These are phyloP conservation scores for Moniliophthora roreri DNA, from an alignment of 1,284 basidiomycete genomes.

Conservation along the genomic window DNA sequence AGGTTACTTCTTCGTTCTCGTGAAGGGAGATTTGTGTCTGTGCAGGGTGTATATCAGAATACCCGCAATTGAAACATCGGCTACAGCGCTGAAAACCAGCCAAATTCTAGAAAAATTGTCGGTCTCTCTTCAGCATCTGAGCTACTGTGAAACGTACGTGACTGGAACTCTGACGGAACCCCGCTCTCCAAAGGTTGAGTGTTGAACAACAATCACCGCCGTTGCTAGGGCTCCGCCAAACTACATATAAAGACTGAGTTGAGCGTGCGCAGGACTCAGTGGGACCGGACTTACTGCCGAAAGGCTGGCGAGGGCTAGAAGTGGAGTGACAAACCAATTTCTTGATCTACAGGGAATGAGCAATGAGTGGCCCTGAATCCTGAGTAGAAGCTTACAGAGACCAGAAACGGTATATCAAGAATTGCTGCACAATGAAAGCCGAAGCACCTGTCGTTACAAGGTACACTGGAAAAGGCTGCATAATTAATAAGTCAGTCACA, in stretches of 20 bases:
- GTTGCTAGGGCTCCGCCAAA: constrained; percentile 1
- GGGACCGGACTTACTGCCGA: not conserved
- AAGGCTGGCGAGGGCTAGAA: not conserved
- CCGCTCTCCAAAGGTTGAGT: not conserved
- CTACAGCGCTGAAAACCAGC: not conserved
- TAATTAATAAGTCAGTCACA: not conserved
- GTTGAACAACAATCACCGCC: not conserved
- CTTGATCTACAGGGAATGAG: not conserved
- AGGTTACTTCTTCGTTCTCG: not conserved
- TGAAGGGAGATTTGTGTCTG: not conserved
- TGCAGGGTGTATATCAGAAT: not conserved
- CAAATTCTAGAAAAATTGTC: constrained; percentile 1
- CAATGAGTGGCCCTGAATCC: not conserved
- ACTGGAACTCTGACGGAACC: not conserved
- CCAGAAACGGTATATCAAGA: not conserved
- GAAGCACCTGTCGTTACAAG: not conserved
- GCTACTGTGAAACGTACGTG: no score
- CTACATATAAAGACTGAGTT: not conserved
- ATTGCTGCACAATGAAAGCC: constrained; percentile 1
- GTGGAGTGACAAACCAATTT: not conserved
- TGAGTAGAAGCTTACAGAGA: not conserved
- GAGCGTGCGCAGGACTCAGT: no score
- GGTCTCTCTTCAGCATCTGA: no score
- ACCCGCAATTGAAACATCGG: not conserved
- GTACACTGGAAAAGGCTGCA: not conserved